phyloP scores from a whole-genome alignment of 2,329 filamentous ascomycete species.

The Claviceps quebecensis region DNA sequence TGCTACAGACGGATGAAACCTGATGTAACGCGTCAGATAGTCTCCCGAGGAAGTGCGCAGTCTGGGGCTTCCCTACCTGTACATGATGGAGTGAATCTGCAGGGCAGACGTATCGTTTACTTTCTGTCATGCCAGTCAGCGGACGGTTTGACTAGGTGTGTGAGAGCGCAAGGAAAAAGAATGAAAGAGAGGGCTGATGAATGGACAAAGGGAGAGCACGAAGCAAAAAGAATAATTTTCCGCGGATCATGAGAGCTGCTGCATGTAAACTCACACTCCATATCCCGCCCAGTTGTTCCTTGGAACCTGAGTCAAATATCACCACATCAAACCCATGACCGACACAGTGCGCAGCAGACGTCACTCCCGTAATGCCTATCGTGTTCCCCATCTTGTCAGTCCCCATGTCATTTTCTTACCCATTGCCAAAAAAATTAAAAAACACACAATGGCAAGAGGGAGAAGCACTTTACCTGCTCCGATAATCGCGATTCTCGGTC shows the following conservation, averaged over 20 bases:
- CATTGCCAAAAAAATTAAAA: no score
- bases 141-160: no score
- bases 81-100: conserved; percentile 79
- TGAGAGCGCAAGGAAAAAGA: no score
- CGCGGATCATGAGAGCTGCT: no score
- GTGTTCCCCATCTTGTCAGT: neutral
- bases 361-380: conserved; percentile 60
- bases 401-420: neutral
- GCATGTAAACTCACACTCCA: conserved; percentile 48
- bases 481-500: conserved; percentile 55
- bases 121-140: conserved; percentile 27
- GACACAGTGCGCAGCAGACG: conserved; percentile 67
- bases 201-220: neutral
- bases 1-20: conserved; percentile 63
- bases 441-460: neutral
- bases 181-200: neutral
- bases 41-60: no score
- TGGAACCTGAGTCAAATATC: conserved; percentile 59
- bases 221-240: neutral
- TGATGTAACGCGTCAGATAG: neutral
- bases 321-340: conserved; percentile 74
- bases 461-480: conserved; percentile 43
- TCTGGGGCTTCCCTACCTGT: conserved; percentile 29
- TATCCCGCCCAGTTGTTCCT: conserved; percentile 59
- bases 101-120: conserved; percentile 73